phyloP scores from a whole-genome alignment of 2,329 filamentous ascomycete genomes.

The Lachnellula arida region DNA sequence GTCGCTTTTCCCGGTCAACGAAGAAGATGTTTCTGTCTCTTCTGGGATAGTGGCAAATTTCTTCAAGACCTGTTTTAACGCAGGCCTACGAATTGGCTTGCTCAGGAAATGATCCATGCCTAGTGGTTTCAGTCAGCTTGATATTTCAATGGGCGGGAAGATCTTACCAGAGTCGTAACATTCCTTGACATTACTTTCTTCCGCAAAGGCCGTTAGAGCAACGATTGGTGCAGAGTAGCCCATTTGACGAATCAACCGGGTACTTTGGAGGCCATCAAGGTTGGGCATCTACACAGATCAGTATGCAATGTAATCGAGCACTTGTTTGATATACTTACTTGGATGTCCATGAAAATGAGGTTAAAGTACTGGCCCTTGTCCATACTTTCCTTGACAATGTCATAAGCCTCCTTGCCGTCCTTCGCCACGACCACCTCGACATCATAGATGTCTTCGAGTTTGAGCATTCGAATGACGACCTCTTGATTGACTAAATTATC shows the following conservation, averaged over 20 bases:
- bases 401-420: conserved; percentile 81
- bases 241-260: conserved; percentile 76
- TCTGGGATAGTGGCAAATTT: conserved; percentile 80
- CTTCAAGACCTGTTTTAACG: conserved; percentile 78
- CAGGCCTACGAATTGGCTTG: conserved; percentile 73
- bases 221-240: conserved; percentile 87
- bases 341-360: conserved; percentile 93
- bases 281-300: conserved; percentile 70
- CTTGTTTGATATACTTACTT: conserved; percentile 30
- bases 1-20: conserved; percentile 18
- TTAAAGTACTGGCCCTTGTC: conserved; percentile 68
- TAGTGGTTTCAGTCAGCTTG: conserved; percentile 1
- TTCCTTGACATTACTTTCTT: conserved; percentile 83
- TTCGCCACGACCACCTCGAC: conserved; percentile 73
- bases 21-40: conserved; percentile 40
- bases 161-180: conserved; percentile 90
- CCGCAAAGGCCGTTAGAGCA: conserved; percentile 82
- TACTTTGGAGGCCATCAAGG: conserved; percentile 82
- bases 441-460: conserved; percentile 76
- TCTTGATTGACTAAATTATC: conserved; percentile 63
- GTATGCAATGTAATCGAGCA: background rate
- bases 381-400: conserved; percentile 80
- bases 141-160: conserved; percentile 43
- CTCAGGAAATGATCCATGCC: conserved; percentile 29
- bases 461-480: conserved; percentile 60